Percentiles rank a stretch among this genome's conserved stretches.
Evolutionary conservation across 495 filamentous ascomycete genomes (phyloP).

Genomic region (Glonium stellatum): DNA sequence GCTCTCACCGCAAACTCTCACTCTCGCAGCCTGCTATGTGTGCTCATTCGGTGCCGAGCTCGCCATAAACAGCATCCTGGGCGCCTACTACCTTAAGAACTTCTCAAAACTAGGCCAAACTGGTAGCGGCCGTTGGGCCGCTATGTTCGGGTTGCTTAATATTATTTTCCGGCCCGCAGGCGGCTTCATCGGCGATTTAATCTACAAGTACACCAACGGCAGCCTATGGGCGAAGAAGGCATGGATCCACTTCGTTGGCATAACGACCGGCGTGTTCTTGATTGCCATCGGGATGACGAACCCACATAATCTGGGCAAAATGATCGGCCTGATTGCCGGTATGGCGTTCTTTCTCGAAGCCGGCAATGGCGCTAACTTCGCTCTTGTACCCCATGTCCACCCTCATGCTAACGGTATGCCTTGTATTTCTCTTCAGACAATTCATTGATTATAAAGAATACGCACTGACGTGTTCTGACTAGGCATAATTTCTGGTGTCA

Average conservation of each 20-base stretch:
- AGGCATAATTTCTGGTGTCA: constrained; percentile 67
- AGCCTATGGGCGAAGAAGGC: constrained; percentile 72
- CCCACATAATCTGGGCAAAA: constrained; percentile 50
- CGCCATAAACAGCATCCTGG: constrained; percentile 76
- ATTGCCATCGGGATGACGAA: constrained; percentile 64
- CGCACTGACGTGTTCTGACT: constrained; percentile 40
- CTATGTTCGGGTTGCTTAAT: constrained; percentile 89
- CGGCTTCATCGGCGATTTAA: constrained; percentile 63
- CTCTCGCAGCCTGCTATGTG: constrained; percentile 65
- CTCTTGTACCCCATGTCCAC: constrained; percentile 77
- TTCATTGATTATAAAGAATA: no score
- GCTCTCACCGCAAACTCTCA: constrained; percentile 58
- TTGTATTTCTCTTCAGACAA: no score
- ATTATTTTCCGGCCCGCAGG: constrained; percentile 67
- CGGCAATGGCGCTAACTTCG: constrained; percentile 79
- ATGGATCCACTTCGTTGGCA: constrained; percentile 55
- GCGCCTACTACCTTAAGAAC: constrained; percentile 70
- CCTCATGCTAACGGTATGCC: constrained; percentile 67
- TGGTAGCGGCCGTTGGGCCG: constrained; percentile 65
- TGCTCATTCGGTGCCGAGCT: constrained; percentile 84
- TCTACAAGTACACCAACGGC: constrained; percentile 53
- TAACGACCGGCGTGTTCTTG: constrained; percentile 59
- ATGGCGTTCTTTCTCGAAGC: constrained; percentile 79
- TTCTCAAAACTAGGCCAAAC: constrained; percentile 72
- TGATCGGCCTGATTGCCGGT: constrained; percentile 70